A percentile compares a stretch with the other conserved stretches of the same genome.
These are phyloP conservation scores for Trichophyton verrucosum DNA, from an alignment of 2,329 filamentous ascomycete species.

Conservation along the genomic window DNA sequence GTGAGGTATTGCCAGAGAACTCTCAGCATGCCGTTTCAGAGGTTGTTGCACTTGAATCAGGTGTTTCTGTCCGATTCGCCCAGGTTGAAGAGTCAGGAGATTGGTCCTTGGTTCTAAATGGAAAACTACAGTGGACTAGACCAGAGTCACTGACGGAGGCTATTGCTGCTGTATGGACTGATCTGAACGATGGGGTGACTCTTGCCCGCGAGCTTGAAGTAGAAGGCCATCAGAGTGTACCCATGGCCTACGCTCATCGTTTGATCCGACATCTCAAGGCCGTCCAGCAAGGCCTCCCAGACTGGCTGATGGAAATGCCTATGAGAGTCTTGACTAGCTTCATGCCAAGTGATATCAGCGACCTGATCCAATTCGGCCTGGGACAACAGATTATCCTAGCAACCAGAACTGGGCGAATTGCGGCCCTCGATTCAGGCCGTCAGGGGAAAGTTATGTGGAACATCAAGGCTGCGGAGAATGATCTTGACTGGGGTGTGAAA, in stretches of 20 bases:
- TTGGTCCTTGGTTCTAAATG: slow-evolving; percentile 76
- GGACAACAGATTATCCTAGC: slow-evolving; percentile 73
- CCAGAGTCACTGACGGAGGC: slow-evolving; percentile 70
- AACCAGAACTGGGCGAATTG: slow-evolving; percentile 65
- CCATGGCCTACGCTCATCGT: slow-evolving; percentile 77
- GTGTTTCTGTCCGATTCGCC: slow-evolving; percentile 67
- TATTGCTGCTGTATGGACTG: slow-evolving; percentile 69
- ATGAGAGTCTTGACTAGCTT: slow-evolving; percentile 54
- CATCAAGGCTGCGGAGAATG: slow-evolving; percentile 48
- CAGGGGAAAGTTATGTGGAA: slow-evolving; percentile 68
- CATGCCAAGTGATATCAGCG: slow-evolving; percentile 42
- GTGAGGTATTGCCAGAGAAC: slow-evolving; percentile 32
- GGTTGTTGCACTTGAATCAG: slow-evolving; percentile 59
- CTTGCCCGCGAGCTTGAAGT: slow-evolving; percentile 70
- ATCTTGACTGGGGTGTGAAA: slow-evolving; percentile 53
- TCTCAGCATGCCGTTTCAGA: slow-evolving; percentile 65
- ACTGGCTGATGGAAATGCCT: slow-evolving; percentile 58
- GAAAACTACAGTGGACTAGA: slow-evolving; percentile 65
- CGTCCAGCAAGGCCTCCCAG: slow-evolving; percentile 57
- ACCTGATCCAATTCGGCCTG: slow-evolving; percentile 60
- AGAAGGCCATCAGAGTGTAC: slow-evolving; percentile 69
- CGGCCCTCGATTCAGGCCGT: slow-evolving; percentile 65
- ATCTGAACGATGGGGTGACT: slow-evolving; percentile 59
- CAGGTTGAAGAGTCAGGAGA: slow-evolving; percentile 54
- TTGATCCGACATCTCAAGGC: slow-evolving; percentile 71